phyloP scores from a whole-genome alignment of 768 basidiomycete species.

The Collybia sordida region DNA sequence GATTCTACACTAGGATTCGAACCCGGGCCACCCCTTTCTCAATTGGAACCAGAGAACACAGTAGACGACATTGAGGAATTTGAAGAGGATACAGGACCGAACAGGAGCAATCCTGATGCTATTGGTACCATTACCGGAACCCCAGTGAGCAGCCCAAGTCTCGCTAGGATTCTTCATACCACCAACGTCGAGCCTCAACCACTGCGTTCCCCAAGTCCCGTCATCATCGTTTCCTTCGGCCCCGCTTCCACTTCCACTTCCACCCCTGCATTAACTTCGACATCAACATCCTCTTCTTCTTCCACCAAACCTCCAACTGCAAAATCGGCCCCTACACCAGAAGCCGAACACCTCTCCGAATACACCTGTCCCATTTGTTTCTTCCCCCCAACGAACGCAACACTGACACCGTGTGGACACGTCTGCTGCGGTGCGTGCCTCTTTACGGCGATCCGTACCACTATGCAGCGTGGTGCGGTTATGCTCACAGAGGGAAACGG shows the following conservation, averaged over 20 bases:
- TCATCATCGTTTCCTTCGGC: neutral
- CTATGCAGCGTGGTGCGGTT: slow-evolving; percentile 45
- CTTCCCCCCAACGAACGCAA: slow-evolving; percentile 70
- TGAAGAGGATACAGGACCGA: neutral
- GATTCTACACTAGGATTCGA: neutral
- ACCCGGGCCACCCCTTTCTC: neutral
- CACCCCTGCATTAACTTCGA: neutral
- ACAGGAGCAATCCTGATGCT: neutral
- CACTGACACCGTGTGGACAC: slow-evolving; percentile 80
- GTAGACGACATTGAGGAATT: neutral
- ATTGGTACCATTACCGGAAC: neutral
- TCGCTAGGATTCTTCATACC: slow-evolving; percentile 21
- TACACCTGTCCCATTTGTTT: slow-evolving; percentile 84
- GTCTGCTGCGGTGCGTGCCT: slow-evolving; percentile 77
- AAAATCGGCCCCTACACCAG: slow-evolving; percentile 10
- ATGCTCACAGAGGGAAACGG: slow-evolving; percentile 25
- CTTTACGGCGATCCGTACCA: slow-evolving; percentile 68
- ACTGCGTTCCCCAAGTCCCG: neutral
- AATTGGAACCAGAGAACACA: neutral
- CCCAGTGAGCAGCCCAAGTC: slow-evolving; percentile 21
- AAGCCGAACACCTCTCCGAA: slow-evolving; percentile 44
- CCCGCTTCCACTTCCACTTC: neutral
- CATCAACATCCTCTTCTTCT: slow-evolving; percentile 6
- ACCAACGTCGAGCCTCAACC: slow-evolving; percentile 6
- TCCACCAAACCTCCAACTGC: slow-evolving; percentile 8